A percentile compares a stretch with the other conserved stretches of the same genome.
phyloP scores from a whole-genome alignment of 768 basidiomycete species.

The Boletus edulis region DNA sequence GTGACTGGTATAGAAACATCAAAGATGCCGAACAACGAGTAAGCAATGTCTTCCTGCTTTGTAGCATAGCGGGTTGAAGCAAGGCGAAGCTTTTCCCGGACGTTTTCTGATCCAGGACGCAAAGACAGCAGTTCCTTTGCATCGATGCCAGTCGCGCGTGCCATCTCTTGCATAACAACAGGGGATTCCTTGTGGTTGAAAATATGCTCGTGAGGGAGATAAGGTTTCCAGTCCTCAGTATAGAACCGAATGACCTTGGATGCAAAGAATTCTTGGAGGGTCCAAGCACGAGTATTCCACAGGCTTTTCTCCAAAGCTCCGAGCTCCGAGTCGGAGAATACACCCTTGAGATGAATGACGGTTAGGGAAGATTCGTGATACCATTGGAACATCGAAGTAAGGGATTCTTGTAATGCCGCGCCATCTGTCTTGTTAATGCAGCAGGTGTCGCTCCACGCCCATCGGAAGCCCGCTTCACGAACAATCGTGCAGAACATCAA shows the following conservation, averaged over 20 bases:
- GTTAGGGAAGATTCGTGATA: slow-evolving; percentile 25
- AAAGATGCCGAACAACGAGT: slow-evolving; percentile 28
- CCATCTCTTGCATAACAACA: slow-evolving; percentile 21
- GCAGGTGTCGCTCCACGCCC: slow-evolving; percentile 26
- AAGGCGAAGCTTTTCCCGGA: slow-evolving; percentile 18
- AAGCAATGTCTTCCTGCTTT: slow-evolving; percentile 23
- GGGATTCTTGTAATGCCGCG: slow-evolving; percentile 18
- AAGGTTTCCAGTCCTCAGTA: slow-evolving; percentile 22
- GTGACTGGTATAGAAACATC: slow-evolving; percentile 14
- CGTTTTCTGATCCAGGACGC: slow-evolving; percentile 11
- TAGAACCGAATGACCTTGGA: slow-evolving; percentile 24
- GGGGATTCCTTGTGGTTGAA: slow-evolving; percentile 21
- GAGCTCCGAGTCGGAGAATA: slow-evolving; percentile 5
- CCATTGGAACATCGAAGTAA: slow-evolving; percentile 29
- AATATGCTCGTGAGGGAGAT: slow-evolving; percentile 3
- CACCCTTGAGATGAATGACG: slow-evolving; percentile 19
- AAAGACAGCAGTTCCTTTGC: slow-evolving; percentile 8
- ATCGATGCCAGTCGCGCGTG: slow-evolving; percentile 9
- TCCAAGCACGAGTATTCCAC: slow-evolving; percentile 28
- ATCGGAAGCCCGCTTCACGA: slow-evolving; percentile 15
- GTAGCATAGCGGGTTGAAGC: slow-evolving; percentile 24
- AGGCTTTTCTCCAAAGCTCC: slow-evolving; percentile 8
- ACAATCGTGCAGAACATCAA: slow-evolving; percentile 15
- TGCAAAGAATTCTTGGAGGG: slow-evolving; percentile 24
- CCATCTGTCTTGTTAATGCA: slow-evolving; percentile 22